Evolutionary conservation across 768 basidiomycete genomes (phyloP), one percentile per base, ranked within the genome.

Genomic region (Boletus reticulatus): DNA sequence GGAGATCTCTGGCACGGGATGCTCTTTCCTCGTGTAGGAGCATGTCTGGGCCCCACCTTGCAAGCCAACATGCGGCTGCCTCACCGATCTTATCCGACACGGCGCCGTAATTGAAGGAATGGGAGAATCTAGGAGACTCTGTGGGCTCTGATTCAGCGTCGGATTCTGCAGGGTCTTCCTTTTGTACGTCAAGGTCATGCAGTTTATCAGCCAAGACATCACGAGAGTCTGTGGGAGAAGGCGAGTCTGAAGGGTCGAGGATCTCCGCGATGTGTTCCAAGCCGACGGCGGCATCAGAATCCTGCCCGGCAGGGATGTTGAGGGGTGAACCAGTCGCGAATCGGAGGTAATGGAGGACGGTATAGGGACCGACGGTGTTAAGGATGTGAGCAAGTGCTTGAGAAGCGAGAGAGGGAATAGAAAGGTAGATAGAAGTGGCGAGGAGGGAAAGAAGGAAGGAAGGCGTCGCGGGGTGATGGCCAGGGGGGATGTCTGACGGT

Each of bases 21-120:
- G 59, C 59, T 41, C 70, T 72, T 60, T 84, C 80, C 64, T 92
- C 90, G 32, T 80, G 77, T 10, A 66, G 64, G n/a, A 96, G 78
- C 58, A 96, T 78, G 66, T 97, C 94, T 13, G 73, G 67, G 0
- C 86, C 91, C 94, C 94, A 98, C 43, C 91, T 78, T 1, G 86
- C 80, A 17, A 97, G 76, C 93, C 94, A 98, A 69, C 89, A 92
- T 3, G 83, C 82, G 61, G 88, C 87, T 0, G 92, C 88, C 71
- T 96, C 93, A 13, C 94, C 94, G 53, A 97, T 91, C 74, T 92
- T 95, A 72, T 93, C 84, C 0, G 89, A 89, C 11, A 94, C 78
- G n/a, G 83, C 79, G n/a, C 94, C 94, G 64, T 97, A 96, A 65
- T 85, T 80, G 62, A 85, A 89, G 36, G 74, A 74, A 2, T 80